Conservation (phyloP, 139 green algal genomes). For the Penium margaritaceum region DNA sequence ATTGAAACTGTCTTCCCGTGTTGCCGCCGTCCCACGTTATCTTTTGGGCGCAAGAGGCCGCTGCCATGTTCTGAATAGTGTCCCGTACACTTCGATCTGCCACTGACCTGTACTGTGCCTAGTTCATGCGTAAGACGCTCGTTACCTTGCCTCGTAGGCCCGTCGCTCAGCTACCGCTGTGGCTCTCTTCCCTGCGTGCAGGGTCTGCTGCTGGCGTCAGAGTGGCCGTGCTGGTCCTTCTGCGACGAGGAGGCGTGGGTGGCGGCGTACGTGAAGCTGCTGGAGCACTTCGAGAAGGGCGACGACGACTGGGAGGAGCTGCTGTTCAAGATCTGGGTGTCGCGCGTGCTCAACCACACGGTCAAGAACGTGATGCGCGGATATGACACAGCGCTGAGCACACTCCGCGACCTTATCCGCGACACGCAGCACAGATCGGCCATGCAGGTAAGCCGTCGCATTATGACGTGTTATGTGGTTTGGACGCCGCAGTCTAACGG, state of each 20-base stretch:
- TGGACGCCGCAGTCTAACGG: too few relatives aligned
- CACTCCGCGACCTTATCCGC: slow-evolving; percentile 28
- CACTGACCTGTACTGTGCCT: background rate
- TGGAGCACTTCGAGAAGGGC: slow-evolving; percentile 45
- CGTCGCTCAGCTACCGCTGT: too few relatives aligned
- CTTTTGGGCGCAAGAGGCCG: background rate
- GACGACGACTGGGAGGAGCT: slow-evolving; percentile 43
- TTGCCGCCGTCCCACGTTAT: background rate
- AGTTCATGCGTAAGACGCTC: too few relatives aligned
- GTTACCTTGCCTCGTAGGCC: too few relatives aligned
- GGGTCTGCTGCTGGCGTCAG: slow-evolving; percentile 3
- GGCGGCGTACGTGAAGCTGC: slow-evolving; percentile 18
- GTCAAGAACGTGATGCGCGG: slow-evolving; percentile 37
- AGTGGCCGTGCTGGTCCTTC: slow-evolving; percentile 37
- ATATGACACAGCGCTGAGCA: slow-evolving; percentile 37
- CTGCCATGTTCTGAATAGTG: background rate
- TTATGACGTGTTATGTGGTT: too few relatives aligned
- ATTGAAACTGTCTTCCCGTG: too few relatives aligned
- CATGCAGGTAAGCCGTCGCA: too few relatives aligned
- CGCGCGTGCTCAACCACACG: slow-evolving; percentile 42
- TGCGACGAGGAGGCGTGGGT: slow-evolving; percentile 40
- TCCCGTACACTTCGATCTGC: background rate
- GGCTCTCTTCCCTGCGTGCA: too few relatives aligned
- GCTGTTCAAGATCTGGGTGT: slow-evolving; percentile 40
- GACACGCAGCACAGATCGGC: slow-evolving; percentile 32